A percentile compares a stretch with the other conserved stretches of the same genome.
These are phyloP conservation scores for Diphasiastrum complanatum DNA, from an alignment of 83 land plant genomes.

Conservation along the genomic window DNA sequence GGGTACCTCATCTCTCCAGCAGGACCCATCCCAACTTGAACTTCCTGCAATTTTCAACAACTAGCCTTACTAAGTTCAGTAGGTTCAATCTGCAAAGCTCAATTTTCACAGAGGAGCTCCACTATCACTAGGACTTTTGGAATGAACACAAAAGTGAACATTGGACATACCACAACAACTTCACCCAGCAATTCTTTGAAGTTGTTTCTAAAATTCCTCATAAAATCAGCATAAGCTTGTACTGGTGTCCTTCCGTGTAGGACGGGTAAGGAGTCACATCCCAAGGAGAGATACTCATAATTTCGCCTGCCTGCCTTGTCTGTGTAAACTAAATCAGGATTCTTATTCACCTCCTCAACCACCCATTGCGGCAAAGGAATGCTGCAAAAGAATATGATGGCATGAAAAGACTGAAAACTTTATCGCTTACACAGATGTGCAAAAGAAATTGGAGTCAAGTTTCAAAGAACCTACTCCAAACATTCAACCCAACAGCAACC, in stretches of 20 bases:
- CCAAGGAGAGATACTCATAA: slow-evolving; percentile 26
- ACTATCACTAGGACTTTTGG: background rate
- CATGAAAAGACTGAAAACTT: slow-evolving; percentile 2
- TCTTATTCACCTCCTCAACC: slow-evolving; percentile 18
- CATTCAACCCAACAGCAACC: too few relatives aligned
- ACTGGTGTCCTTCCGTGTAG: slow-evolving; percentile 28
- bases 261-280: slow-evolving; percentile 25
- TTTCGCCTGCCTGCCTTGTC: slow-evolving; percentile 23
- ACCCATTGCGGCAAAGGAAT: slow-evolving; percentile 26
- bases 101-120: background rate
- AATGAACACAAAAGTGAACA: background rate
- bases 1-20: slow-evolving; percentile 88
- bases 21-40: slow-evolving; percentile 89
- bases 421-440: background rate
- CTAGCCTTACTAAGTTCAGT: background rate
- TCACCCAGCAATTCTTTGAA: slow-evolving; percentile 22
- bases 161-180: slow-evolving; percentile 20
- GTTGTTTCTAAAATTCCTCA: slow-evolving; percentile 24
- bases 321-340: slow-evolving; percentile 21
- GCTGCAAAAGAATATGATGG: slow-evolving; percentile 8
- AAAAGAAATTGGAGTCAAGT: too few relatives aligned
- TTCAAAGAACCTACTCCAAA: too few relatives aligned
- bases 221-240: slow-evolving; percentile 30
- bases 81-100: background rate
- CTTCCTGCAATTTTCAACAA: slow-evolving; percentile 42